Evolutionary conservation across 169 alveolate species (phyloP).

Genomic region (Eimeria acervulina): DNA sequence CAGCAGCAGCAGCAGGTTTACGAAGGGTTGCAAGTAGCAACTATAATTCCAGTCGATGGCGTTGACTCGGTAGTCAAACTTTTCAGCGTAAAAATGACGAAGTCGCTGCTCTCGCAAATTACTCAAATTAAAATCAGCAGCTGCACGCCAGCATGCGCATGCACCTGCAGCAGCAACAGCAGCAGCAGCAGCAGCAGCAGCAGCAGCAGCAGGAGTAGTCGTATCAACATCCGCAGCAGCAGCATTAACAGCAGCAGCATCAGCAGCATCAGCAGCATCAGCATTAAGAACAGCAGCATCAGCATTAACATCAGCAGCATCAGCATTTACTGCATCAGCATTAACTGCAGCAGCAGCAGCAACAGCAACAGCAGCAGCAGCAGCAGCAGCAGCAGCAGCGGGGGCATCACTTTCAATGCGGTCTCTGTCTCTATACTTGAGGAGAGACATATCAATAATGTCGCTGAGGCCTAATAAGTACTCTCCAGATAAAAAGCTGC

Average conservation of each 20-base stretch:
- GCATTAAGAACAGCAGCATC: too few relatives aligned
- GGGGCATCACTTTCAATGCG: constrained; percentile 87
- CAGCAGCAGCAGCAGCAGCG: constrained; percentile 8
- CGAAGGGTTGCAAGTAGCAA: neutral
- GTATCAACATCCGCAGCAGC: too few relatives aligned
- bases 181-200: constrained; percentile 38
- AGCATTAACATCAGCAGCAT: neutral
- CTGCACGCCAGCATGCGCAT: constrained; percentile 85
- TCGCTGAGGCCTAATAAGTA: constrained; percentile 85
- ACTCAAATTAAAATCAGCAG: constrained; percentile 89
- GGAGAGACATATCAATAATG: constrained; percentile 87
- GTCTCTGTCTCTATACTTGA: constrained; percentile 91
- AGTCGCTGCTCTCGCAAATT: constrained; percentile 91
- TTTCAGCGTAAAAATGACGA: constrained; percentile 88
- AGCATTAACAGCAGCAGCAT: too few relatives aligned
- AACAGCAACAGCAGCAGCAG: constrained; percentile 1
- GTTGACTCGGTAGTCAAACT: constrained; percentile 92
- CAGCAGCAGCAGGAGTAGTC: neutral
- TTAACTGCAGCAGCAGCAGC: neutral
- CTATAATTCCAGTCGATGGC: constrained; percentile 92
- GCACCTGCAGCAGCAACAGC: constrained; percentile 49
- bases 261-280: too few relatives aligned
- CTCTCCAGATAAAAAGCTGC: constrained; percentile 88
- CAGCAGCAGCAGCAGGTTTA: neutral
- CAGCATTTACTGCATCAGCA: neutral